Evolutionary conservation across 1,139 yeast species (phyloP).

Genomic region (Suhomyces maxii): DNA sequence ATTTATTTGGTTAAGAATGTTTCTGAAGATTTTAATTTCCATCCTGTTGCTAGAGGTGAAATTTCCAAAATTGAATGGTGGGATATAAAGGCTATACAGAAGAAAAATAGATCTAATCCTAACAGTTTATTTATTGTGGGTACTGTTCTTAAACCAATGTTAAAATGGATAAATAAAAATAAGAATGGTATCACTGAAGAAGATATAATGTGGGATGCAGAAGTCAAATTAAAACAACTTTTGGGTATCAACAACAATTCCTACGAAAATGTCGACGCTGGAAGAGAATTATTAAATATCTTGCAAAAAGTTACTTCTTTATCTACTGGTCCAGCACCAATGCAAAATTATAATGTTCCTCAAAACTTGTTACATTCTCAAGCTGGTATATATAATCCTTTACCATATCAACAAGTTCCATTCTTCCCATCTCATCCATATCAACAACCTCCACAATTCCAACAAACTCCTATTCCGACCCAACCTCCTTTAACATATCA

Average conservation of each 20-base stretch:
- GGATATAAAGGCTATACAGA: constrained; percentile 38
- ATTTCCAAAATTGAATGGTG: constrained; percentile 59
- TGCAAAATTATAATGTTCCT: constrained; percentile 8
- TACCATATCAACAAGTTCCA: constrained; percentile 15
- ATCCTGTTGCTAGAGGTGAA: constrained; percentile 85
- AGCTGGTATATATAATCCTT: constrained; percentile 7
- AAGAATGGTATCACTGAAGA: constrained; percentile 55
- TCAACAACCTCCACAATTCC: constrained; percentile 23
- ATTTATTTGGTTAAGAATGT: constrained; percentile 77
- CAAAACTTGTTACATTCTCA: constrained; percentile 9
- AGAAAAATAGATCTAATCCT: constrained; percentile 40
- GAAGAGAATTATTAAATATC: constrained; percentile 69
- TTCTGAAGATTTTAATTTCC: constrained; percentile 72
- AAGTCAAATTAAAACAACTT: constrained; percentile 59
- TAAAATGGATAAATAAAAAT: constrained; percentile 55
- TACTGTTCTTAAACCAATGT: constrained; percentile 61
- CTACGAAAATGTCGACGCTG: constrained; percentile 55
- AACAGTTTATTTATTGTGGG: constrained; percentile 57
- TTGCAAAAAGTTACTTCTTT: constrained; percentile 46
- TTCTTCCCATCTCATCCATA: constrained; percentile 18
- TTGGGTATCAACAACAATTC: constrained; percentile 51
- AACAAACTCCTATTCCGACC: constrained; percentile 37
- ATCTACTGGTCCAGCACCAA: constrained; percentile 1
- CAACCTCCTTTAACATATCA: constrained; percentile 9
- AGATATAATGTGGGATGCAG: constrained; percentile 56